Percentiles rank a stretch among this genome's conserved stretches.
Evolutionary conservation across 345 rosid species (phyloP).

Genomic region (Salix viminalis): DNA sequence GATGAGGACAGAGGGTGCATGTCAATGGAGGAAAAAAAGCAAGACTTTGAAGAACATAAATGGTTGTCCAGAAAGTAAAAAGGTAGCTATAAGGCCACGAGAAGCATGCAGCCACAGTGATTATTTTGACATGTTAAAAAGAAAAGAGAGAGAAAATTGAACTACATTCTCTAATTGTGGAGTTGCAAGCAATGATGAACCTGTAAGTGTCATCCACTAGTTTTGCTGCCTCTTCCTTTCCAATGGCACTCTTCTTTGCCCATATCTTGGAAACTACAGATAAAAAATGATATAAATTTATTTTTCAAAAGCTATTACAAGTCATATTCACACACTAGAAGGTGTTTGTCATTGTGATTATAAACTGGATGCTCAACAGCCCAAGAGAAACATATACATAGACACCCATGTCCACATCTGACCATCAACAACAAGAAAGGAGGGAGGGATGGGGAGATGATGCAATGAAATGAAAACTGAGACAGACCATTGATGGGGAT

Average conservation of each 20-base stretch:
- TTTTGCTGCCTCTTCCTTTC: constrained; percentile 85
- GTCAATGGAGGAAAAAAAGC: constrained; percentile 13
- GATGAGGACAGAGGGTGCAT: constrained; percentile 15
- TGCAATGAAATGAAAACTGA: background rate
- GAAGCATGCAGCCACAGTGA: background rate
- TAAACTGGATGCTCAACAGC: background rate
- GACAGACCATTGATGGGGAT: background rate
- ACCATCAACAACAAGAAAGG: background rate
- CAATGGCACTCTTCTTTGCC: constrained; percentile 61
- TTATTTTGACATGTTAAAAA: background rate
- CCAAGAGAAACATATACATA: background rate
- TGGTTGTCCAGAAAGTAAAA: background rate
- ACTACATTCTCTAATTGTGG: background rate
- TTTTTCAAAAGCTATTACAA: background rate
- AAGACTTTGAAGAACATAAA: background rate
- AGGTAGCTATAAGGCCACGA: background rate
- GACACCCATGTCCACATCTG: background rate
- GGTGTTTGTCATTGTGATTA: background rate
- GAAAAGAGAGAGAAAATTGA: background rate
- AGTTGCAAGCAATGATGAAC: constrained; percentile 26
- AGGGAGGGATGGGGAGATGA: background rate
- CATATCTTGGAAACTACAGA: constrained; percentile 60
- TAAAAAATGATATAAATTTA: background rate
- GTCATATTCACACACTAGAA: background rate
- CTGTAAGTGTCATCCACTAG: constrained; percentile 88